A percentile compares a stretch with the other conserved stretches of the same genome.
phyloP scores from a whole-genome alignment of 2,329 filamentous ascomycete genomes.

The Cladophialophora chaetospira region DNA sequence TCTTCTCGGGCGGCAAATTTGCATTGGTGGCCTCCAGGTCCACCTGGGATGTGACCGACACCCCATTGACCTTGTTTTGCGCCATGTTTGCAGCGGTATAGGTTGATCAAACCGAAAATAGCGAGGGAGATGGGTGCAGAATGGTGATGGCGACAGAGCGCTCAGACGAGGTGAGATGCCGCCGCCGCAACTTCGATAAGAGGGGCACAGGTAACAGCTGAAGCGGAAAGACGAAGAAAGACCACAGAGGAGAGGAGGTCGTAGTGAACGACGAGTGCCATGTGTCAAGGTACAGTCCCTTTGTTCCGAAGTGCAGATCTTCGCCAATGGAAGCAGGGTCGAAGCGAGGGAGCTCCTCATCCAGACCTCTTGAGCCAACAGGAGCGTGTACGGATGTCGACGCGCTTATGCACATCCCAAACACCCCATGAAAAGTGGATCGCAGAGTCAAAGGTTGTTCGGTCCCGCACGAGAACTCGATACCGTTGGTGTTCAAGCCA shows the following conservation, averaged over 20 bases:
- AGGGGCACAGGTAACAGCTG: background rate
- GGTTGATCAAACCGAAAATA: background rate
- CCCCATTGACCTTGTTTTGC: conserved; percentile 19
- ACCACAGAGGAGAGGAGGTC: background rate
- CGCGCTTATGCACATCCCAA: conserved; percentile 9
- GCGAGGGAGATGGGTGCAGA: background rate
- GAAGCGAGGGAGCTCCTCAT: conserved; percentile 10
- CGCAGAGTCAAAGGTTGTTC: background rate
- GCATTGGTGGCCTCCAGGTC: conserved; percentile 24
- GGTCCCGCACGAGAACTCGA: background rate
- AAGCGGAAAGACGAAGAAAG: background rate
- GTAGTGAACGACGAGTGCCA: conserved; percentile 11
- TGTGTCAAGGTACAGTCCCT: conserved; percentile 19
- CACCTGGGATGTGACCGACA: conserved; percentile 25
- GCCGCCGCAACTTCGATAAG: background rate
- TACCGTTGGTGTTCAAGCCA: too few relatives aligned
- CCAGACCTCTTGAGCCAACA: background rate
- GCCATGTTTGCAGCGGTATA: conserved; percentile 26
- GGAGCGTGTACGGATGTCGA: background rate
- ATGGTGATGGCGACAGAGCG: background rate
- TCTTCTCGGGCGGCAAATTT: conserved; percentile 32
- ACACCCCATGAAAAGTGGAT: conserved; percentile 1
- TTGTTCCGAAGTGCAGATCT: conserved; percentile 17
- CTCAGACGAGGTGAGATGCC: background rate
- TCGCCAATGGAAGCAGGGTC: background rate